phyloP scores from a whole-genome alignment of 2,329 filamentous ascomycete species.

The Phialemoniopsis sp. region DNA sequence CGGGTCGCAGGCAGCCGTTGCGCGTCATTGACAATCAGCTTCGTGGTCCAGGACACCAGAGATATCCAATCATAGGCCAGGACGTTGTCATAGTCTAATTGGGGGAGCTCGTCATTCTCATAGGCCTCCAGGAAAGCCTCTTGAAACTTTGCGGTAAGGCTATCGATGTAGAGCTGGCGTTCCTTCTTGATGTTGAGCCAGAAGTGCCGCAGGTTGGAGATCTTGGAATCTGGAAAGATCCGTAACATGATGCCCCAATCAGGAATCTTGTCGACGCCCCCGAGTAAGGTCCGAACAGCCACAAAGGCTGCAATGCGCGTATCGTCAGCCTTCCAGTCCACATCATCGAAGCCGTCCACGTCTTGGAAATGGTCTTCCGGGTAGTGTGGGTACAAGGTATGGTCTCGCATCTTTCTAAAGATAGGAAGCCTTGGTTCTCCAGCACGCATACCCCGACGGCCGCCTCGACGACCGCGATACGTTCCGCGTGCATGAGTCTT shows the following conservation, averaged over 20 bases:
- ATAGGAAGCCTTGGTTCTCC: constrained; percentile 14
- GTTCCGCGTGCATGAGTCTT: no score
- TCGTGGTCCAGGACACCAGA: constrained; percentile 63
- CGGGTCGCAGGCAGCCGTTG: constrained; percentile 44
- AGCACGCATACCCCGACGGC: constrained; percentile 10
- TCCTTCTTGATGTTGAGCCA: constrained; percentile 51
- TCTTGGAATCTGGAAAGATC: constrained; percentile 49
- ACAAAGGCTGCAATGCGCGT: constrained; percentile 53
- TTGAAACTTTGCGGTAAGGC: constrained; percentile 60
- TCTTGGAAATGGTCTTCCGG: constrained; percentile 24
- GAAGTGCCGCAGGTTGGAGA: constrained; percentile 47
- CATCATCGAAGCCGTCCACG: constrained; percentile 22
- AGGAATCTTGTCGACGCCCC: constrained; percentile 53
- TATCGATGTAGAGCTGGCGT: constrained; percentile 47
- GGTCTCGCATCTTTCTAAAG: constrained; percentile 20
- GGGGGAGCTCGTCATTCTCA: constrained; percentile 53
- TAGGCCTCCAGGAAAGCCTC: constrained; percentile 63
- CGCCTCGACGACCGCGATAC: no score
- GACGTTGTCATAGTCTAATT: constrained; percentile 60
- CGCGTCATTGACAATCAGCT: constrained; percentile 40
- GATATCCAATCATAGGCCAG: constrained; percentile 64
- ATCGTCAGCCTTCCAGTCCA: constrained; percentile 37
- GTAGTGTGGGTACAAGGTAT: constrained; percentile 24
- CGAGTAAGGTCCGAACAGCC: constrained; percentile 52
- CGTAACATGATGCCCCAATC: constrained; percentile 58